Evolutionary conservation across 495 filamentous ascomycete genomes (phyloP), one percentile per base, ranked within the genome.

Genomic region (Melanomma pulvis-pyrius): DNA sequence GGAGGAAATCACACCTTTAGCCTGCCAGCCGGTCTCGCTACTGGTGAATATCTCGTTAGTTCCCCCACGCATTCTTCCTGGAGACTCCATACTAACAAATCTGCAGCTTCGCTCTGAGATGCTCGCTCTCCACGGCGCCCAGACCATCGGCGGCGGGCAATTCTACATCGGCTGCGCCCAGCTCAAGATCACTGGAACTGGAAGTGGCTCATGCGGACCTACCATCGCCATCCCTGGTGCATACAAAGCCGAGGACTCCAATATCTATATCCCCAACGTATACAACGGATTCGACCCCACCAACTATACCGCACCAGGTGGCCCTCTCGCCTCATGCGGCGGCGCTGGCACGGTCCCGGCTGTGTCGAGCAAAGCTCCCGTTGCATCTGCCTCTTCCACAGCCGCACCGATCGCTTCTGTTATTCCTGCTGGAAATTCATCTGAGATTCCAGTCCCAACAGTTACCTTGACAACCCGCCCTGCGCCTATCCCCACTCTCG

Each of bases 111-210:
- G 58, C 24, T 61, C 48, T 21, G 84, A 88, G 71, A 80, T 82
- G 17, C 79, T 88, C 15, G 83, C 83, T 13, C 70, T 84, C 54
- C 82, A 84, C 70, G 76, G 47, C 25, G 71, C 68, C 3, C 30
- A 49, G 39, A 63, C 47, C 5, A 17, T 49, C 1, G 72, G 72
- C n/a, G 65, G 60, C 32, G 65, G 70, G 2, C 70, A 72, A 59
- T 72, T 71, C 59, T 73, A 74, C 49, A 63, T 72, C 34, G 36
- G 39, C 17, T 70, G 69, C 32, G 70, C 67, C 19, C 70, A 73
- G 60, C 22, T 73, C n/a, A 69, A 65, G 49, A 55, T 73, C 44
- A 65, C 56, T 21, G 63, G 63, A 11, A 58, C 54, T 44, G 63
- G 68, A 6, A 11, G 8, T 17, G 63, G 68, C 15, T 51, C 56